Evolutionary conservation across 805 yeast genomes (phyloP).

Genomic region (Saturnispora hagleri): DNA sequence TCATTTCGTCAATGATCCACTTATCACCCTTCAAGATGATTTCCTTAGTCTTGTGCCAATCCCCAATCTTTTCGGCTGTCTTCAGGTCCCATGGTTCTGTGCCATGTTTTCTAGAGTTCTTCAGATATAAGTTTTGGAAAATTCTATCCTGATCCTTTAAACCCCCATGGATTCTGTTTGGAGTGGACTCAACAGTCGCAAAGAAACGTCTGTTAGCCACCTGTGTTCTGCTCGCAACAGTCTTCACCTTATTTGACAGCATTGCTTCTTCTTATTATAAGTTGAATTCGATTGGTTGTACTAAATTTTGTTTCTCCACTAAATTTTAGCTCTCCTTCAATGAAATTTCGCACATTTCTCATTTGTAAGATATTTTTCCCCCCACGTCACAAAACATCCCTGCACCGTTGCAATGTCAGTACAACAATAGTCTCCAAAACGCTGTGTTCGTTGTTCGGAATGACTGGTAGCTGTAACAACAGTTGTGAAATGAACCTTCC

Average conservation of each 20-base stretch:
- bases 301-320: neutral
- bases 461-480: neutral
- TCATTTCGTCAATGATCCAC: constrained; percentile 86
- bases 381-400: constrained; percentile 1
- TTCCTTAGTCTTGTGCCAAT: constrained; percentile 89
- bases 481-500: neutral
- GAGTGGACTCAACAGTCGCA: constrained; percentile 41
- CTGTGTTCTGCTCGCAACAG: neutral
- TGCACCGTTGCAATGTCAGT: constrained; percentile 3
- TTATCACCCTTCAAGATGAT: constrained; percentile 73
- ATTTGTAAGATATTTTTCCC: neutral
- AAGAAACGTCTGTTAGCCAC: constrained; percentile 15
- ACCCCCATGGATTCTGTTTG: constrained; percentile 58
- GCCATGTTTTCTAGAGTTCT: constrained; percentile 50
- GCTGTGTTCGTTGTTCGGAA: no score
- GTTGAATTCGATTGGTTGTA: constrained; percentile 3
- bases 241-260: constrained; percentile 8
- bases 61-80: constrained; percentile 72
- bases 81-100: constrained; percentile 47
- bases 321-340: neutral
- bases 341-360: neutral
- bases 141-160: constrained; percentile 77
- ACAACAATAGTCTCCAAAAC: neutral
- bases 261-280: constrained; percentile 7
- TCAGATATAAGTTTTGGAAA: constrained; percentile 66